These are phyloP conservation scores for Pestalotiopsis sp. DNA, from an alignment of 2,329 filamentous ascomycete species.

Conservation along the genomic window DNA sequence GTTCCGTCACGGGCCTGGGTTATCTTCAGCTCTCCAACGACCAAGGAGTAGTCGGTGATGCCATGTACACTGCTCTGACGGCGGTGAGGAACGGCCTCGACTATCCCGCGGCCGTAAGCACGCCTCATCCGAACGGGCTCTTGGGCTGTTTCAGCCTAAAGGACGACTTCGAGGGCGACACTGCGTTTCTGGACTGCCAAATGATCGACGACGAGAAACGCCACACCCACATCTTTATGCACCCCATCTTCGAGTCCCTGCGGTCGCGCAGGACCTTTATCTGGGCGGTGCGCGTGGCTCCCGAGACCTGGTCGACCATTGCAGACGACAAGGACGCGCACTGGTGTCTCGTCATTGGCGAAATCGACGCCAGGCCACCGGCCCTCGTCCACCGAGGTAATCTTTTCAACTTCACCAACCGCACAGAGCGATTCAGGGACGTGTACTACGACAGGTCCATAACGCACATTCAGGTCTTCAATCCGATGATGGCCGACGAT, in stretches of 20 bases:
- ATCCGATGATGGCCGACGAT: neutral
- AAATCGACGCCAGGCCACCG: neutral
- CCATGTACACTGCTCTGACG: neutral
- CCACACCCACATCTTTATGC: neutral
- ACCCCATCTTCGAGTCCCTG: neutral
- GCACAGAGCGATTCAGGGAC: neutral
- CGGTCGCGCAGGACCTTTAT: neutral
- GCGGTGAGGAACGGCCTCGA: neutral
- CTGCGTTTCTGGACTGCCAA: neutral
- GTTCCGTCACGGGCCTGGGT: neutral
- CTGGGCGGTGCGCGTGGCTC: neutral
- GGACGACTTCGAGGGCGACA: neutral
- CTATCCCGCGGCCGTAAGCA: neutral
- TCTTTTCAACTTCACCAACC: neutral
- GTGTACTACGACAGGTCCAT: neutral
- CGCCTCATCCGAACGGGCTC: neutral
- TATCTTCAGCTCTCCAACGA: neutral
- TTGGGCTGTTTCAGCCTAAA: neutral
- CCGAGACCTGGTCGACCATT: neutral
- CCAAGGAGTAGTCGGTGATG: neutral
- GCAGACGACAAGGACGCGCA: neutral
- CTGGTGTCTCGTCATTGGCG: neutral
- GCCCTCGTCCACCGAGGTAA: neutral
- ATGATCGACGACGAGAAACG: neutral
- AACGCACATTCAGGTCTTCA: neutral